Evolutionary conservation across 208 protist genomes (phyloP), one percentile per base, ranked within the genome.

Genomic region (Strigomonas culicis): DNA sequence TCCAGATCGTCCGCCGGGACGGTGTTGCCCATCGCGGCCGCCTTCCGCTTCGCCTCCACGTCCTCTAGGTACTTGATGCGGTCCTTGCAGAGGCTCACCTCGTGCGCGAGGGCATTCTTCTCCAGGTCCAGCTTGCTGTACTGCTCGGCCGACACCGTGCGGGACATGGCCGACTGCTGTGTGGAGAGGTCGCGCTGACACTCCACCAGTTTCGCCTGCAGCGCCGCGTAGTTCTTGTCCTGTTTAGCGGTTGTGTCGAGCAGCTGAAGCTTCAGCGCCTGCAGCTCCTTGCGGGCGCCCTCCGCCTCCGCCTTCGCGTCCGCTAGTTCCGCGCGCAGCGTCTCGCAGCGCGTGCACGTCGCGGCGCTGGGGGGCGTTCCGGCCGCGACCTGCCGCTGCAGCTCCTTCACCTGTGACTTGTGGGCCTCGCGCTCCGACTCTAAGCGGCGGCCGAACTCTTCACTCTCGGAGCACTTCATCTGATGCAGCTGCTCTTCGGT

Each of bases 401-500:
- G 57, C 53, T 80, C 66, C 32, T 60, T 56, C 8, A 84, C 43
- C 55, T 84, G 65, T 30, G 68, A 32, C n/a, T 55, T 64, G 41
- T 68, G 72, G 25, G 59, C 50, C 24, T 4, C 28, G 10, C 41
- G 59, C 47, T 65, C 24, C 36, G 32, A 51, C 44, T 68, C 47
- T n/a, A 79, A 8, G 13, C 46, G 53, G 28, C 59, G 39, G 2
- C 21, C 31, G 10, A 79, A 58, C 0, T 28, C 57, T 4, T 67
- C 59, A 46, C 71, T 78, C 53, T 84, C 79, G 21, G 56, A 22
- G 43, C 59, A 70, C 61, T 82, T 85, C 27, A 88, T 59, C 34
- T 34, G 31, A 57, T 76, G 69, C 51, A 92, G 72, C n/a, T 74
- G 70, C 64, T 89, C 66, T 55, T 84, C 71, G 28, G 78, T 72